Evolutionary conservation across 139 green algal genomes (phyloP), one percentile per base, ranked within the genome.

Genomic region (Picochlorum sp.): DNA sequence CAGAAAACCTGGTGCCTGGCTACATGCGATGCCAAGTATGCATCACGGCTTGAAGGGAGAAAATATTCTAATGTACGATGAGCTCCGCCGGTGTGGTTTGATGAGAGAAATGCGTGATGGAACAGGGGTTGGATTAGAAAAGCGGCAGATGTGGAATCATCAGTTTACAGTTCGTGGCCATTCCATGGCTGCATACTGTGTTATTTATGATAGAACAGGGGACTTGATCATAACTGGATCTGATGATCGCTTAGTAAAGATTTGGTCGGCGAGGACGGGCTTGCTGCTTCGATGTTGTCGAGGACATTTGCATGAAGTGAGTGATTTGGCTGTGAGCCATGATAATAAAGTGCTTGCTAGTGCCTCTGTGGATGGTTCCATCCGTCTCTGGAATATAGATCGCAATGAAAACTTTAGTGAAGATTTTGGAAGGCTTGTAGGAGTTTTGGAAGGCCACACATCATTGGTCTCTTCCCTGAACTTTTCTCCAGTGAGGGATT

Each of bases 191-290:
- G 81, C 87, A n/a, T 95, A 92, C 74, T 89, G 80, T 67, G 52
- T 89, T 18, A 54, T 69, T 6, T 85, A 80, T 66, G 84, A 89
- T 77, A 64, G 64, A 20, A 58, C 18, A 0, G 82, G 81, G 11
- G 38, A 68, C 11, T 65, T 71, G 26, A 50, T 95, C 13, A 69
- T 92, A 56, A 95, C 88, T 26, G 88, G 87, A 24, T 86, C 83
- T 13, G 88, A 95, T 65, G 88, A 95, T 67, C 72, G 62, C 10
- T 60, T 90, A 2, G 80, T 95, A 56, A 95, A 95, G 11, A 77
- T 94, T 26, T 93, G 86, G 86, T 81, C 62, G 3, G 65, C 66
- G 2, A 16, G 52, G 13, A 93, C 86, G 2, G 79, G 71, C 0
- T 18, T 85, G 54, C 69, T 94, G 71, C 72, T 78, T 49, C 58